These are phyloP conservation scores for Xylaria sp. DNA, from an alignment of 2,329 filamentous ascomycete species.

Conservation along the genomic window DNA sequence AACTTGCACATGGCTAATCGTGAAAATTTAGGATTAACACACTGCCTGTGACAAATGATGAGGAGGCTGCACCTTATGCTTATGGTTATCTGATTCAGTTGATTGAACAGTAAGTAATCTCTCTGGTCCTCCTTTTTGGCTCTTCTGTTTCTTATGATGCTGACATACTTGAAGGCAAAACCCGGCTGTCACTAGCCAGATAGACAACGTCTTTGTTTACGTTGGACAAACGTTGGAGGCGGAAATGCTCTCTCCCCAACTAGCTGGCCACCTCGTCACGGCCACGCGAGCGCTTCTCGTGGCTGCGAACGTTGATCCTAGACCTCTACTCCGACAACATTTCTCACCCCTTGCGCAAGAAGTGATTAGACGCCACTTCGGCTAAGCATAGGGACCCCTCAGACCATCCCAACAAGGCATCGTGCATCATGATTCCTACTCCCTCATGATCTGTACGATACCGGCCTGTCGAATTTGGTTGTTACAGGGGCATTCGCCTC, in stretches of 20 bases:
- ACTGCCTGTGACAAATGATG: slow-evolving; percentile 86
- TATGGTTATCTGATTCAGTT: slow-evolving; percentile 88
- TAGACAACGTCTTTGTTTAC: slow-evolving; percentile 74
- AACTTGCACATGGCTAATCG: slow-evolving; percentile 3
- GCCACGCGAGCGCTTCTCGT: slow-evolving; percentile 74
- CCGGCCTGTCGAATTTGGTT: neutral
- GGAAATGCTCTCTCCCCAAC: slow-evolving; percentile 81
- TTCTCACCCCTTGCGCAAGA: slow-evolving; percentile 77
- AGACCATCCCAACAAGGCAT: slow-evolving; percentile 2
- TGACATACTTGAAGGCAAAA: slow-evolving; percentile 60
- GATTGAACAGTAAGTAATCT: slow-evolving; percentile 78
- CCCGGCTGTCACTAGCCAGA: slow-evolving; percentile 69
- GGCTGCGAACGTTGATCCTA: slow-evolving; percentile 67
- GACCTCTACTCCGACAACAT: slow-evolving; percentile 62
- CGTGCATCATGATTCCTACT: neutral
- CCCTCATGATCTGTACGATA: slow-evolving; percentile 2
- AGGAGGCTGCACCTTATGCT: slow-evolving; percentile 93
- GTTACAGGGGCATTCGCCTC: neutral
- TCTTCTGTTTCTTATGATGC: neutral
- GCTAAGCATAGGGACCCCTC: slow-evolving; percentile 35
- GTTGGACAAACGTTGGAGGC: slow-evolving; percentile 87
- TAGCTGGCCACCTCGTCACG: slow-evolving; percentile 67
- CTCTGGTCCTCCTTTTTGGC: neutral
- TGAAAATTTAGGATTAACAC: slow-evolving; percentile 60
- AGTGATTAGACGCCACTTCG: slow-evolving; percentile 73